Evolutionary conservation across 1,139 yeast species (phyloP).

Genomic region (Starmera stellimalicola): DNA sequence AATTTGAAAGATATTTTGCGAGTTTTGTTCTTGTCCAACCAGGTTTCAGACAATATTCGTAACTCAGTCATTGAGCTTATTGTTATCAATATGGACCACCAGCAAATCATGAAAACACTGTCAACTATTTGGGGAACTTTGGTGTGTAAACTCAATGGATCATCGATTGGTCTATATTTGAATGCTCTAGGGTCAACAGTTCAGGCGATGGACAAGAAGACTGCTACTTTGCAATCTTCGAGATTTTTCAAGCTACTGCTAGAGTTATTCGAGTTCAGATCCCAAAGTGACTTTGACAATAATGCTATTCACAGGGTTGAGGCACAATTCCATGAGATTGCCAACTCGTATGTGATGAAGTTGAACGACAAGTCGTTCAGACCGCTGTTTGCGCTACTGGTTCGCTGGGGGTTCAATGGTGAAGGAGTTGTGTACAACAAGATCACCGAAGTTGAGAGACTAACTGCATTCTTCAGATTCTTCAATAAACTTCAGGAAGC

Average conservation of each 20-base stretch:
- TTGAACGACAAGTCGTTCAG: conserved; percentile 89
- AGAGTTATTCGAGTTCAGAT: conserved; percentile 61
- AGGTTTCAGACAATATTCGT: conserved; percentile 51
- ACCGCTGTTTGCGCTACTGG: conserved; percentile 79
- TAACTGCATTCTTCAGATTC: conserved; percentile 75
- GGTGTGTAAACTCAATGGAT: conserved; percentile 32
- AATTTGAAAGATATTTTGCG: conserved; percentile 53
- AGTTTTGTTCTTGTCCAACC: conserved; percentile 46
- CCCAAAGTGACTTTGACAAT: conserved; percentile 46
- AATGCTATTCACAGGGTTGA: conserved; percentile 80
- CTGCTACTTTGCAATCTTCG: conserved; percentile 64
- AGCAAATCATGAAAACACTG: conserved; percentile 52
- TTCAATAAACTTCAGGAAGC: conserved; percentile 77
- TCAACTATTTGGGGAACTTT: conserved; percentile 52
- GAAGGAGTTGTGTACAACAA: conserved; percentile 46
- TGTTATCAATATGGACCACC: conserved; percentile 60
- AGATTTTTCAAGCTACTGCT: conserved; percentile 63
- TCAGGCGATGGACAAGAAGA: conserved; percentile 61
- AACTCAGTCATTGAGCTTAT: conserved; percentile 55
- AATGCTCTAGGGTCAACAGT: conserved; percentile 56
- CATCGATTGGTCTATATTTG: conserved; percentile 61
- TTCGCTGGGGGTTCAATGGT: conserved; percentile 90
- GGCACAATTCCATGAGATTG: conserved; percentile 63
- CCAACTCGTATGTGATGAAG: conserved; percentile 74
- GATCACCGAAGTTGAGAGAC: conserved; percentile 43